phyloP scores from a whole-genome alignment of 139 green algal genomes.

The Volvox reticuliferus region DNA sequence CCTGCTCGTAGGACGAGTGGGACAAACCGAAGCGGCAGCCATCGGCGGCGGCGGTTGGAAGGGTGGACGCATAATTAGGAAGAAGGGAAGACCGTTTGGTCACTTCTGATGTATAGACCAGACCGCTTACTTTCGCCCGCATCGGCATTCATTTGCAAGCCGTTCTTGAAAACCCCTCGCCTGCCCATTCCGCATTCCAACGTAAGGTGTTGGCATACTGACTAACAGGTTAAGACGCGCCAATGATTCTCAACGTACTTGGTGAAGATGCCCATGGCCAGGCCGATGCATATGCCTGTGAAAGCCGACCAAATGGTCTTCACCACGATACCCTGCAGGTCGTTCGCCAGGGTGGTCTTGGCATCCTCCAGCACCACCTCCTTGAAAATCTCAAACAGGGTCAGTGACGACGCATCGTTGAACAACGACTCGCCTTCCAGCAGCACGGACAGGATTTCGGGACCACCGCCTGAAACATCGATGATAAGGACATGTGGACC shows the following conservation, averaged over 20 bases:
- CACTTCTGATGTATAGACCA: no score
- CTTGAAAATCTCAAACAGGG: constrained; percentile 59
- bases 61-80: no score
- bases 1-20: constrained; percentile 22
- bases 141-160: no score
- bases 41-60: no score
- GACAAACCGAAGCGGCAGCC: no score
- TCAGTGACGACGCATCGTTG: constrained; percentile 89
- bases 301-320: constrained; percentile 44
- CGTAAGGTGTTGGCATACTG: no score
- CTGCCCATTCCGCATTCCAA: no score
- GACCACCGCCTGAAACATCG: constrained; percentile 70
- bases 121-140: no score
- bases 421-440: constrained; percentile 90
- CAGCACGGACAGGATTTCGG: constrained; percentile 79
- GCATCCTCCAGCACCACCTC: constrained; percentile 29
- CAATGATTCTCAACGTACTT: not conserved
- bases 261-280: constrained; percentile 59
- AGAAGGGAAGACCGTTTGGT: no score
- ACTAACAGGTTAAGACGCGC: no score
- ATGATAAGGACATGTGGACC: no score
- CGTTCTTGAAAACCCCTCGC: no score
- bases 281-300: constrained; percentile 50
- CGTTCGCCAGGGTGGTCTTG: constrained; percentile 37
- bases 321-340: constrained; percentile 50